Percentiles rank a stretch among this genome's conserved stretches.
These are phyloP conservation scores for Daldinia bambusicola DNA, from an alignment of 495 filamentous ascomycete genomes.

Conservation along the genomic window DNA sequence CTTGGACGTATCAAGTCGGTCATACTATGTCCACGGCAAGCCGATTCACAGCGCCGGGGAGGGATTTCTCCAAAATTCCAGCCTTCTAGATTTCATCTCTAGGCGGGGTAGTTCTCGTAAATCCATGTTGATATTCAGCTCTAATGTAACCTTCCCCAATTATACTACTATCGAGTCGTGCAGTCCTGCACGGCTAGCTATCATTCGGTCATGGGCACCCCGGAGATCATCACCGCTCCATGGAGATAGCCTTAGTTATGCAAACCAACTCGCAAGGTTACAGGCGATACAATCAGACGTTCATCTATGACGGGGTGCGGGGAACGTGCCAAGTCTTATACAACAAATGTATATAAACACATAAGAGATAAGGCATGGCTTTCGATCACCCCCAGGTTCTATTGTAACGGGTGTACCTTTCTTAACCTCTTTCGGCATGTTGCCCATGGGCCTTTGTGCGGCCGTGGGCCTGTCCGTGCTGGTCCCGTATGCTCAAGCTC, in stretches of 20 bases:
- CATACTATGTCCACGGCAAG: not conserved
- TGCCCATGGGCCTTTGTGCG: conserved; percentile 4
- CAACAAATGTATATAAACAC: not conserved
- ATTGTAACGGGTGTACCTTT: not conserved
- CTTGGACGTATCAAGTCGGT: not conserved
- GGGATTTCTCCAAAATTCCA: conserved; percentile 23
- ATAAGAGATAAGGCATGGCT: conserved; percentile 10
- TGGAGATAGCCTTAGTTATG: conserved; percentile 19
- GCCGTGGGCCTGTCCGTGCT: conserved; percentile 29
- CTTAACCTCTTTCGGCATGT: conserved; percentile 15
- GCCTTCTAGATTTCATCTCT: conserved; percentile 13
- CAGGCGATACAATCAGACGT: conserved; percentile 5
- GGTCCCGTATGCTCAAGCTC: conserved; percentile 38
- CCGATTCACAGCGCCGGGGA: not conserved
- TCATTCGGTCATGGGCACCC: not conserved
- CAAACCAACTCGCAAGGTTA: conserved; percentile 13
- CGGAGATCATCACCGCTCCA: not conserved
- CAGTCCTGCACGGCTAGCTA: not conserved
- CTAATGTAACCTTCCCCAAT: conserved; percentile 33
- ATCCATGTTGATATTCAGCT: conserved; percentile 1
- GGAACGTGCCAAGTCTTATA: conserved; percentile 31
- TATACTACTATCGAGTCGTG: conserved; percentile 8
- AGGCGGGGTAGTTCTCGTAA: conserved; percentile 28
- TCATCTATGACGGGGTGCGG: conserved; percentile 24
- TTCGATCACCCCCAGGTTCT: not conserved